phyloP scores from a whole-genome alignment of 1,139 yeast genomes.

The Eremothecium gossypii region DNA sequence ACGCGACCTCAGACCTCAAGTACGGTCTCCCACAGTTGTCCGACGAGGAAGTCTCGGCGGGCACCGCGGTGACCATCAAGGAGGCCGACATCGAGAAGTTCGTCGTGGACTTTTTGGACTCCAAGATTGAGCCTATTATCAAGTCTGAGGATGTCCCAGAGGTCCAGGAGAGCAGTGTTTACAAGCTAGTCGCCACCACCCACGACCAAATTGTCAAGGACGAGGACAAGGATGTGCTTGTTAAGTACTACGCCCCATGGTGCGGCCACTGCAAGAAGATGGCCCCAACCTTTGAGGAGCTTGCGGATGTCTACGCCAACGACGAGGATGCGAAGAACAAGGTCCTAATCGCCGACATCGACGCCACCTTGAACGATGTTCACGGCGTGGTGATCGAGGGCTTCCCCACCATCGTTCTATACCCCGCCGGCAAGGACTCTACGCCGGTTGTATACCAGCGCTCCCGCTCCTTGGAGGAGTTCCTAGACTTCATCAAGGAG shows the following conservation, averaged over 20 bases:
- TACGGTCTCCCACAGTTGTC: constrained; percentile 52
- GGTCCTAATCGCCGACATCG: constrained; percentile 76
- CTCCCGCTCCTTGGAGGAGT: constrained; percentile 64
- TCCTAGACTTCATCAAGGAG: constrained; percentile 61
- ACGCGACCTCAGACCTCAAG: constrained; percentile 56
- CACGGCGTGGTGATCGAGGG: constrained; percentile 66
- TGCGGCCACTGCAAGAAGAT: constrained; percentile 97
- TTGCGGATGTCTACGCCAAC: constrained; percentile 57
- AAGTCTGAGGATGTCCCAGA: constrained; percentile 88
- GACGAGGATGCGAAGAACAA: constrained; percentile 38
- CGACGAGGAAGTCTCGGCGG: constrained; percentile 28
- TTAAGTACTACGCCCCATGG: constrained; percentile 98
- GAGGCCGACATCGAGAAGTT: constrained; percentile 46
- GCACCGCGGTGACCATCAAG: constrained; percentile 24
- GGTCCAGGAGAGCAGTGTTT: constrained; percentile 62
- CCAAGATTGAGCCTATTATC: constrained; percentile 59
- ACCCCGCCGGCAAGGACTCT: constrained; percentile 80
- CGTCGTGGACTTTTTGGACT: constrained; percentile 54
- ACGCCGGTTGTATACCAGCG: constrained; percentile 64
- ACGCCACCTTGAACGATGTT: constrained; percentile 85
- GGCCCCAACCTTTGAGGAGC: constrained; percentile 86
- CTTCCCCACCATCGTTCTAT: constrained; percentile 86
- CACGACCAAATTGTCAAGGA: constrained; percentile 65
- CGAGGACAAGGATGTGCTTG: constrained; percentile 71
- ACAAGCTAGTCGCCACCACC: constrained; percentile 75